phyloP scores from a whole-genome alignment of 441 rosid species.

The Populus hybrid region DNA sequence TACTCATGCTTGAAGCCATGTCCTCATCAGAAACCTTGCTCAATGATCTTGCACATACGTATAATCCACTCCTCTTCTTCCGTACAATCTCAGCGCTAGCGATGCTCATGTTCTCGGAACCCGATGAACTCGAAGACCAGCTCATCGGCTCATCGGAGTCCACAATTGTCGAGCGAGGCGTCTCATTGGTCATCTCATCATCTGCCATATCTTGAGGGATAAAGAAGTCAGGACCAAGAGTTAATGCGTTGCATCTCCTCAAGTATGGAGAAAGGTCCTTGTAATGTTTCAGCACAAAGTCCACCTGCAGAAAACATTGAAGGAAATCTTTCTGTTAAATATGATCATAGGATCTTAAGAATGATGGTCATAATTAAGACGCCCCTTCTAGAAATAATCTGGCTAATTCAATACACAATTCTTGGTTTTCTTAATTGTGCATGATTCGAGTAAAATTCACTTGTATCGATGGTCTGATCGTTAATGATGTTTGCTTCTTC shows the following conservation, averaged over 20 bases:
- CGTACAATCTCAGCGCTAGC: constrained; percentile 55
- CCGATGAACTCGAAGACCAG: constrained; percentile 71
- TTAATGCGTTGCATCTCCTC: constrained; percentile 60
- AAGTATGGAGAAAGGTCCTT: constrained; percentile 63
- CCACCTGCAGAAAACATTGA: constrained; percentile 48
- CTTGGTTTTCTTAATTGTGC: neutral
- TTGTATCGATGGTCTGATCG: neutral
- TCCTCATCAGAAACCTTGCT: constrained; percentile 55
- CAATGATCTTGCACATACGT: constrained; percentile 54
- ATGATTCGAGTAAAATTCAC: neutral
- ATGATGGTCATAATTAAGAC: neutral
- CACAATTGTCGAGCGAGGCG: constrained; percentile 62
- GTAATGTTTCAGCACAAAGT: constrained; percentile 74
- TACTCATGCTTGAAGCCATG: constrained; percentile 64
- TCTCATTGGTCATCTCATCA: constrained; percentile 51
- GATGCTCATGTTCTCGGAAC: constrained; percentile 44
- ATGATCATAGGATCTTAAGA: neutral
- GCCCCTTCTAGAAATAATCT: neutral
- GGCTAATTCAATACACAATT: neutral
- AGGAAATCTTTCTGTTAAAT: neutral
- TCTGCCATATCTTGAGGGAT: constrained; percentile 77
- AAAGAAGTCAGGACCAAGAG: constrained; percentile 81
- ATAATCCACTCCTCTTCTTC: constrained; percentile 78
- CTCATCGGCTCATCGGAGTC: constrained; percentile 75
- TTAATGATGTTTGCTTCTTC: too few relatives aligned